phyloP scores from a whole-genome alignment of 805 yeast genomes.

The Jamesozyma piceae region DNA sequence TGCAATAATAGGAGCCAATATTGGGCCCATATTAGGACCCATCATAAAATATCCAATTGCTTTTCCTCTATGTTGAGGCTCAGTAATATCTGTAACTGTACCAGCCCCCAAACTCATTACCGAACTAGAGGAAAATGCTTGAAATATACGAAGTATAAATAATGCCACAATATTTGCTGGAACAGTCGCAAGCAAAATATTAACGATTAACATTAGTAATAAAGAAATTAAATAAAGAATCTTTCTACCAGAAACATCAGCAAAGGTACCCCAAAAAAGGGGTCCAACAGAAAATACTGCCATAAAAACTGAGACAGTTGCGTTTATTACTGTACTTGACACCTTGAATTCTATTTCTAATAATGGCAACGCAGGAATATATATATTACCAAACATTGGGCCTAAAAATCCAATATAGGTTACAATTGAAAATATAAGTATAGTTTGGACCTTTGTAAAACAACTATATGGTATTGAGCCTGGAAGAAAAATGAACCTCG shows the following conservation, averaged over 20 bases:
- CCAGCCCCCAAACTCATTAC: constrained; percentile 92
- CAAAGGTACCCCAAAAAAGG: constrained; percentile 45
- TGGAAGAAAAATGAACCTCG: not conserved
- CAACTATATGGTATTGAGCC: constrained; percentile 26
- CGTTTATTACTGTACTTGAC: constrained; percentile 39
- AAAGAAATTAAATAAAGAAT: constrained; percentile 54
- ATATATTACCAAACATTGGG: constrained; percentile 49
- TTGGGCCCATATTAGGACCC: constrained; percentile 83
- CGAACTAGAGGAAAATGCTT: constrained; percentile 77
- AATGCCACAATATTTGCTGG: constrained; percentile 62
- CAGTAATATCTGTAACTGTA: constrained; percentile 67
- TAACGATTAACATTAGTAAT: constrained; percentile 46
- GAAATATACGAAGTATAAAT: constrained; percentile 56
- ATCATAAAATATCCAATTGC: constrained; percentile 80
- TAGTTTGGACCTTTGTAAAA: constrained; percentile 28
- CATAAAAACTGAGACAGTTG: constrained; percentile 52
- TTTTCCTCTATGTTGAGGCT: constrained; percentile 59
- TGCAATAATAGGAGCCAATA: constrained; percentile 74
- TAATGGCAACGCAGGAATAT: constrained; percentile 44
- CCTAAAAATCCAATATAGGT: constrained; percentile 46
- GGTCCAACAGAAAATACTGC: constrained; percentile 48
- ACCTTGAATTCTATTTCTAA: constrained; percentile 35
- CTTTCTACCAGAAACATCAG: constrained; percentile 55
- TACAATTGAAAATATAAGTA: constrained; percentile 33
- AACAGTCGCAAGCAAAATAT: constrained; percentile 53